These are phyloP conservation scores for Rhizophagus prolifer DNA, from an alignment of 192 early-diverging fungal genomes.

Conservation along the genomic window DNA sequence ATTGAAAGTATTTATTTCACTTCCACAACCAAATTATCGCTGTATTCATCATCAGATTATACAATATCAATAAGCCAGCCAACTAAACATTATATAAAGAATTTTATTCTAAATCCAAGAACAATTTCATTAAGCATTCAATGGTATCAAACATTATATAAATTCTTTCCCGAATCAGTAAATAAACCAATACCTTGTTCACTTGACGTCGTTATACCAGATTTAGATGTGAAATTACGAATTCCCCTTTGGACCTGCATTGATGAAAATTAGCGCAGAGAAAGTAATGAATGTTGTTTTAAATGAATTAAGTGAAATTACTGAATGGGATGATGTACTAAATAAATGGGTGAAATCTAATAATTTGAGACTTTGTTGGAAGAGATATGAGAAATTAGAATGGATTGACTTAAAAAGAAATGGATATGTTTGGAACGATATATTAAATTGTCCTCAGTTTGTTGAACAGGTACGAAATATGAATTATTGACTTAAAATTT, in stretches of 20 bases:
- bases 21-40: slow-evolving; percentile 11
- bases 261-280: neutral
- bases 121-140: slow-evolving; percentile 34
- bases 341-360: slow-evolving; percentile 33
- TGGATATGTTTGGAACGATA: slow-evolving; percentile 33
- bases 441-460: slow-evolving; percentile 38
- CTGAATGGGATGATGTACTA: slow-evolving; percentile 39
- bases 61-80: slow-evolving; percentile 36
- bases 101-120: slow-evolving; percentile 34
- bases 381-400: slow-evolving; percentile 39
- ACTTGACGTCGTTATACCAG: slow-evolving; percentile 38
- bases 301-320: slow-evolving; percentile 29
- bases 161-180: slow-evolving; percentile 25
- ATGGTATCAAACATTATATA: slow-evolving; percentile 41
- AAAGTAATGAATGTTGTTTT: neutral
- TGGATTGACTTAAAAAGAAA: slow-evolving; percentile 36
- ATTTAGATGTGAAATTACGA: slow-evolving; percentile 40
- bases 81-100: slow-evolving; percentile 25
- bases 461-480: slow-evolving; percentile 35
- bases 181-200: slow-evolving; percentile 28
- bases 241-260: slow-evolving; percentile 29
- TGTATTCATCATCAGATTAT: slow-evolving; percentile 40
- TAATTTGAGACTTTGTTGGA: slow-evolving; percentile 41
- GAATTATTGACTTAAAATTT: neutral
- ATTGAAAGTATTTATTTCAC: neutral